Evolutionary conservation across 2,329 filamentous ascomycete genomes (phyloP).

Genomic region (Pseudogymnoascus sp.): DNA sequence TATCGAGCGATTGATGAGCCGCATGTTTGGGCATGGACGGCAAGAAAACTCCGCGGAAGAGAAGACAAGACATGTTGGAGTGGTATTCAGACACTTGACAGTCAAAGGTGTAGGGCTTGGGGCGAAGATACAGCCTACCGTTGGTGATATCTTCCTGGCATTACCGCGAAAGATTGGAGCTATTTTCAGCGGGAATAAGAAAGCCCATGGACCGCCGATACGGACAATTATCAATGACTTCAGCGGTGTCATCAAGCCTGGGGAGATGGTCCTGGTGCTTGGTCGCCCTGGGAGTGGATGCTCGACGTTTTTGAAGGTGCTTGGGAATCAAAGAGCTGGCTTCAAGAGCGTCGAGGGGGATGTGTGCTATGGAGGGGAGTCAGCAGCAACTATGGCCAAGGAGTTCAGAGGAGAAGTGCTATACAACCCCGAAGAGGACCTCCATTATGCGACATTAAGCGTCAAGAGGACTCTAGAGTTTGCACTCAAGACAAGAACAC

Average conservation of each 20-base stretch:
- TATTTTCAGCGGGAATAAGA: slow-evolving; percentile 10
- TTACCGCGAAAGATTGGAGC: slow-evolving; percentile 17
- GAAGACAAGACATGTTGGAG: slow-evolving; percentile 60
- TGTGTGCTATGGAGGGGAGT: slow-evolving; percentile 47
- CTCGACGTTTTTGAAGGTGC: slow-evolving; percentile 47
- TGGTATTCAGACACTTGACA: slow-evolving; percentile 63
- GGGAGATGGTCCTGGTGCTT: slow-evolving; percentile 61
- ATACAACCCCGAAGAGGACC: slow-evolving; percentile 70
- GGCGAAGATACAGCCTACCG: slow-evolving; percentile 44
- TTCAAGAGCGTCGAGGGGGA: slow-evolving; percentile 31
- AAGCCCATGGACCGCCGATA: slow-evolving; percentile 1
- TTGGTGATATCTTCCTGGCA: slow-evolving; percentile 32
- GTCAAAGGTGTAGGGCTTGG: slow-evolving; percentile 65
- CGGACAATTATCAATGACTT: slow-evolving; percentile 14
- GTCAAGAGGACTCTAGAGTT: slow-evolving; percentile 69
- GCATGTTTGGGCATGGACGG: slow-evolving; percentile 61
- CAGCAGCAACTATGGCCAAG: slow-evolving; percentile 57
- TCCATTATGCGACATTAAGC: slow-evolving; percentile 71
- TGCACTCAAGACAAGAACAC: slow-evolving; percentile 62
- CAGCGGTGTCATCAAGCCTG: slow-evolving; percentile 61
- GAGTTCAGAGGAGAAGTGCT: slow-evolving; percentile 64
- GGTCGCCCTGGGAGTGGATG: slow-evolving; percentile 37
- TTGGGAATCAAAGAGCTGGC: slow-evolving; percentile 36
- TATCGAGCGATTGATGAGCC: slow-evolving; percentile 47
- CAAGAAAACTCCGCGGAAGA: slow-evolving; percentile 62